Base-by-base conservation (phyloP, 495 filamentous ascomycete species). In the Clohesyomyces aquaticus region DNA sequence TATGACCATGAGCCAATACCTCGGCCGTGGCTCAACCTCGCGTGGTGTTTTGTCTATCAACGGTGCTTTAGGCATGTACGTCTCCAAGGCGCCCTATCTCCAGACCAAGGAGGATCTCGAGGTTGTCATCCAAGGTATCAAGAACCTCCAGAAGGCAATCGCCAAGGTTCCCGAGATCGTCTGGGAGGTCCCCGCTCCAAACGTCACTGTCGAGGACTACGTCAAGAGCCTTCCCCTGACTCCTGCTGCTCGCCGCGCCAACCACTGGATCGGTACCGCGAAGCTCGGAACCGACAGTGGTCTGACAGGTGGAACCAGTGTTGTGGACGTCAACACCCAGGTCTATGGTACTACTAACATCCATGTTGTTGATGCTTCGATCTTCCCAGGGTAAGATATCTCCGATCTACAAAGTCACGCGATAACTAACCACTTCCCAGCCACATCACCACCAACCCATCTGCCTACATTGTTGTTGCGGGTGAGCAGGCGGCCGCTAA, bases 321-420 rank as follows among this genome's bases (percentile, higher is more conserved):
- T 91, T 26, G 87, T 91, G n/a, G 87, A 91, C 64, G 74, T 78
- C 41, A 81, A 89, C 78, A 81, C 86, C 55, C 82, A 84, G 73
- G 87, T 90, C 51, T 91, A 87, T 55, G 88, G 88, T 55, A 88
- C 82, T 9, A 82, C 87, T 67, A 90, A 89, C 76, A 75, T 90
- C 57, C 85, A 84, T 63, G 82, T 87, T 12, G 77, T 87, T 26
- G 85, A 87, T 68, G 85, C 79, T 18, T 82, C 79, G 23, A 83
- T 87, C 68, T 87, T 87, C 79, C 85, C 85, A 0, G 84, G 83
- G 42, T 66, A 57, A 61, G 49, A 18, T 45, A 9, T 42, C 4
- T 53, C 80, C 81, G 23, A 23, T 12, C 43, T 21, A 23, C 55
- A 58, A 45, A 19, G 23, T 21, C 12, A 57, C 14, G 18, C 41